Evolutionary conservation across 2,329 filamentous ascomycete genomes (phyloP).

Genomic region (Aureobasidium sp.): DNA sequence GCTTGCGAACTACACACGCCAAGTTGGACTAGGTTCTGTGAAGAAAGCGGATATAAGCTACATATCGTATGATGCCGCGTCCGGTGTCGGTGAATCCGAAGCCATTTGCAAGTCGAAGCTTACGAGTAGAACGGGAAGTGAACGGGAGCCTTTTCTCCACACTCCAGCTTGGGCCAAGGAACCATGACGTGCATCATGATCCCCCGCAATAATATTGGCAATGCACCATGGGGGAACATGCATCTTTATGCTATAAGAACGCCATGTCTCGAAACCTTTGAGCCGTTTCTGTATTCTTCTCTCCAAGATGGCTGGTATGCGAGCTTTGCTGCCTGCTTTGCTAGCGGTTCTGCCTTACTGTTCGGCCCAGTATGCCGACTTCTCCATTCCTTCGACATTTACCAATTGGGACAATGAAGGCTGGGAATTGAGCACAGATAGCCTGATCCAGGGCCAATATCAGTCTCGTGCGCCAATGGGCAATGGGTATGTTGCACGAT

Average conservation of each 20-base stretch:
- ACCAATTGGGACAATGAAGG: conserved; percentile 54
- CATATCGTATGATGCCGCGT: neutral
- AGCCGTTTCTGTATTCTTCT: neutral
- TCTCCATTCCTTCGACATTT: conserved; percentile 18
- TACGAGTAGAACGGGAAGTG: too few relatives aligned
- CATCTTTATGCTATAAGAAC: neutral
- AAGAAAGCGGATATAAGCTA: neutral
- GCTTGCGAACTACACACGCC: neutral
- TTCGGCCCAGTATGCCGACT: conserved; percentile 16
- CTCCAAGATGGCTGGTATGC: neutral
- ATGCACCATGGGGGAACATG: neutral
- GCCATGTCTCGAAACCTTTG: neutral
- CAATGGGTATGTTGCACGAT: conserved; percentile 40
- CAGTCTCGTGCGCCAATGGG: conserved; percentile 54
- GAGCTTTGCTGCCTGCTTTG: neutral
- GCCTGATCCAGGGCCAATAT: conserved; percentile 51
- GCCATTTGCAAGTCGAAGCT: neutral
- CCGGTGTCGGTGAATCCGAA: neutral
- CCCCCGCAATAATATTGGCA: neutral
- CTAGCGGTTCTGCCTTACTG: conserved; percentile 1
- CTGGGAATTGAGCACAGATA: conserved; percentile 49
- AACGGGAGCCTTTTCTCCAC: neutral
- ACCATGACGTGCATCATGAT: neutral
- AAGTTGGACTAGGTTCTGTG: neutral
- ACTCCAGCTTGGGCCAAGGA: neutral